Conservation (phyloP, 2,329 filamentous ascomycete genomes). For the Tolypocladium endophyticum region DNA sequence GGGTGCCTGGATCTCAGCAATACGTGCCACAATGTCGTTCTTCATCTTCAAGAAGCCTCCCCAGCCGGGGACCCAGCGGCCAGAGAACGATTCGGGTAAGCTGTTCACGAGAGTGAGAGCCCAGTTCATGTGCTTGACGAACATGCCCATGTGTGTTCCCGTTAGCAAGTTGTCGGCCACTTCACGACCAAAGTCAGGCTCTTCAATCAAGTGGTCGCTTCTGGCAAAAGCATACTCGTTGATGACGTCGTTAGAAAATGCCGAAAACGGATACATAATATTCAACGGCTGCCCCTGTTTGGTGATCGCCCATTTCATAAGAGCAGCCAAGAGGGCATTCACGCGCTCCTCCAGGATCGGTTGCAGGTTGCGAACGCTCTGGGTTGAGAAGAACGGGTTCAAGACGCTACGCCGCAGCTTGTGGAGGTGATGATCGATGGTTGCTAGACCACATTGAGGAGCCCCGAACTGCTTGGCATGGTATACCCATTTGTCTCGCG, state of each 20-base stretch:
- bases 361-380: slow-evolving; percentile 26
- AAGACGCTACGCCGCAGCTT: slow-evolving; percentile 22
- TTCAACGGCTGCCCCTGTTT: slow-evolving; percentile 17
- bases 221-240: slow-evolving; percentile 28
- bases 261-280: slow-evolving; percentile 25
- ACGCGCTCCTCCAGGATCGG: slow-evolving; percentile 25
- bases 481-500: slow-evolving; percentile 23
- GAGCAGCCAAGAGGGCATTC: slow-evolving; percentile 19
- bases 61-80: slow-evolving; percentile 24
- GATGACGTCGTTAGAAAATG: slow-evolving; percentile 28
- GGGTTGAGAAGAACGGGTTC: slow-evolving; percentile 25
- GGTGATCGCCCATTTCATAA: slow-evolving; percentile 16
- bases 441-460: slow-evolving; percentile 22
- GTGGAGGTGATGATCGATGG: slow-evolving; percentile 22
- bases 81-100: slow-evolving; percentile 23
- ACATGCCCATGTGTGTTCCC: slow-evolving; percentile 25
- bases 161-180: slow-evolving; percentile 24
- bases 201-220: slow-evolving; percentile 21
- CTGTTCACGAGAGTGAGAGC: slow-evolving; percentile 22
- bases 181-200: slow-evolving; percentile 21
- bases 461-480: slow-evolving; percentile 26
- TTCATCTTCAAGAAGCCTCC: slow-evolving; percentile 27
- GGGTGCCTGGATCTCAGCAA: slow-evolving; percentile 22
- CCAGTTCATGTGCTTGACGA: slow-evolving; percentile 25
- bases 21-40: slow-evolving; percentile 23